phyloP scores from a whole-genome alignment of 495 filamentous ascomycete genomes.

The Clohesyomyces aquaticus region DNA sequence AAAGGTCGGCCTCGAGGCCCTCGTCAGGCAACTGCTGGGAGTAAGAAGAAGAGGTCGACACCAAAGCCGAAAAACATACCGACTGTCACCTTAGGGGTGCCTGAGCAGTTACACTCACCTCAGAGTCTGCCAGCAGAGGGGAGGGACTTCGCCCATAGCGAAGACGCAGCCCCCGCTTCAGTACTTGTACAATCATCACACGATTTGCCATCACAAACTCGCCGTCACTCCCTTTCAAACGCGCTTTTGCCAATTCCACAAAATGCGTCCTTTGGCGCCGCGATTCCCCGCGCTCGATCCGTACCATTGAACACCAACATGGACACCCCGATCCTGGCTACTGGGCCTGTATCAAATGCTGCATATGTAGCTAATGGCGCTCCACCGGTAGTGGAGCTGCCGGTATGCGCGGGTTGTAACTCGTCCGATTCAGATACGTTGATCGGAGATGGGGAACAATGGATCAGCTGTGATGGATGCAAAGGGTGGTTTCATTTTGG shows the following conservation, averaged over 20 bases:
- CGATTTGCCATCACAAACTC: conserved; percentile 3
- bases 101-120: conserved; percentile 38
- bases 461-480: conserved; percentile 78
- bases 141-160: background rate
- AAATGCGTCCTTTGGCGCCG: background rate
- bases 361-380: background rate
- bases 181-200: background rate
- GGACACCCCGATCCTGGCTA: background rate
- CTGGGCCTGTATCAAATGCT: background rate
- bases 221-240: conserved; percentile 34
- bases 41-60: conserved; percentile 36
- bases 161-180: background rate
- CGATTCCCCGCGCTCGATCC: conserved; percentile 34
- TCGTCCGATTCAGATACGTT: conserved; percentile 39
- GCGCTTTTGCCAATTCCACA: background rate
- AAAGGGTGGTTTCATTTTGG: conserved; percentile 75
- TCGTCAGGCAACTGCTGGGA: conserved; percentile 28
- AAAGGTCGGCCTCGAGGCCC: conserved; percentile 49
- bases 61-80: conserved; percentile 27
- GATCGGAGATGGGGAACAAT: conserved; percentile 49
- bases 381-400: conserved; percentile 30
- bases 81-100: conserved; percentile 1
- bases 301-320: conserved; percentile 37
- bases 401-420: conserved; percentile 49
- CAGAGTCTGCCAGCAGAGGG: conserved; percentile 38